These are phyloP conservation scores for Solanum boliviense DNA, from an alignment of 257 asterid species.

Conservation along the genomic window DNA sequence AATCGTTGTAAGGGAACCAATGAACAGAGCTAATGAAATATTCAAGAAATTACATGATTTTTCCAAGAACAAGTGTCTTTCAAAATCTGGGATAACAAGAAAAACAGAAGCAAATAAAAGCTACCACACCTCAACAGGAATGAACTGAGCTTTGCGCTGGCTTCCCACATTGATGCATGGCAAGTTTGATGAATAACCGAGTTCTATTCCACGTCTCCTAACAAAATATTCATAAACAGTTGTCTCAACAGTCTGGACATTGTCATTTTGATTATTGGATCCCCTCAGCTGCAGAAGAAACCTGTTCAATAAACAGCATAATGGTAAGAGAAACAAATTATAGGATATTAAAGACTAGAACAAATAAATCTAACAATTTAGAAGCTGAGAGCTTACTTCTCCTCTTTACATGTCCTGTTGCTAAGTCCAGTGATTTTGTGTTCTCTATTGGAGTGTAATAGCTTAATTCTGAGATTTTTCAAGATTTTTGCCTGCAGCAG, in stretches of 20 bases:
- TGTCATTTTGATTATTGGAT: conserved; percentile 1
- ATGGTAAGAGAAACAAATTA: not conserved
- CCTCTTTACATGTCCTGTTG: conserved; percentile 32
- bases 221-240: conserved; percentile 46
- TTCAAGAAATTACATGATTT: not conserved
- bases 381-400: conserved; percentile 24
- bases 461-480: conserved; percentile 30
- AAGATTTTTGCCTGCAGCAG: conserved; percentile 29
- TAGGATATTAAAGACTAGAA: not conserved
- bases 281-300: conserved; percentile 10
- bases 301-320: conserved; percentile 5
- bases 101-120: not conserved
- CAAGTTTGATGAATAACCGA: conserved; percentile 30
- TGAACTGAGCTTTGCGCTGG: conserved; percentile 14
- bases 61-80: not conserved
- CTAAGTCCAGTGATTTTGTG: conserved; percentile 37
- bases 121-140: conserved; percentile 43
- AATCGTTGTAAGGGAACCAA: conserved; percentile 34
- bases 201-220: conserved; percentile 17
- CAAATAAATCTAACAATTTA: not conserved
- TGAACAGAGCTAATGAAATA: conserved; percentile 29
- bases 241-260: conserved; percentile 10
- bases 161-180: conserved; percentile 48
- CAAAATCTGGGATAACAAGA: not conserved
- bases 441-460: conserved; percentile 24